Evolutionary conservation across 345 rosid species (phyloP), one percentile per base, ranked within the genome.

Genomic region (Moricandia moricandioides): DNA sequence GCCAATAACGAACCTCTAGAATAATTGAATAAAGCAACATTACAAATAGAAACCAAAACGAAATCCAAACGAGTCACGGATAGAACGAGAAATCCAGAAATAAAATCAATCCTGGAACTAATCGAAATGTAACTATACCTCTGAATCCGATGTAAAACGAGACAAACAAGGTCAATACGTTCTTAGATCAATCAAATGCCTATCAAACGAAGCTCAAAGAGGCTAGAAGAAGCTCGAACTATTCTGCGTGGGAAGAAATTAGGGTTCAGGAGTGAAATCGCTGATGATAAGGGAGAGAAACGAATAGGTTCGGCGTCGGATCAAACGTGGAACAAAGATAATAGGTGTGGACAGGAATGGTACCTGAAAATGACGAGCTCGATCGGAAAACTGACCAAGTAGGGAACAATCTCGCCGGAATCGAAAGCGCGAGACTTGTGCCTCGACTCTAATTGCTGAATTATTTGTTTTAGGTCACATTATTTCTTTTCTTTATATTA

Each of bases 371-470:
- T 8, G 39, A 52, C 1, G 62, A 62, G 57, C 4, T 39, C 59
- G 57, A 74, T 21, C 34, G 17, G 45, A 63, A 59, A 14, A 3
- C 8, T 21, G 79, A 51, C 4, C 27, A 13, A 75, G 45, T 9
- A 16, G 16, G 68, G 8, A 37, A 45, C 13, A 61, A 52, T 61
- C 8, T 68, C 57, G 79, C 47, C 69, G 79, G 63, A 75, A 68
- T 59, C 74, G 40, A 14, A 61, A 68, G 62, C 37, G 24, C 62
- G 62, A 39, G 47, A 39, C 47, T 39, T 39, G n/a, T 10, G 11
- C 47, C 47, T 39, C 64, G 73, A 37, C 2, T 56, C 73, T 55
- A 34, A 54, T 29, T 55, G 13, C 72, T 35, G 13, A 68, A 54
- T 54, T 5, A 6, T 33, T 67, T 11, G 71, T 52, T 67, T 49